Percentiles rank a stretch among this genome's conserved stretches.
These are phyloP conservation scores for Fusarium concolor DNA, from an alignment of 2,329 filamentous ascomycete species.

Conservation along the genomic window DNA sequence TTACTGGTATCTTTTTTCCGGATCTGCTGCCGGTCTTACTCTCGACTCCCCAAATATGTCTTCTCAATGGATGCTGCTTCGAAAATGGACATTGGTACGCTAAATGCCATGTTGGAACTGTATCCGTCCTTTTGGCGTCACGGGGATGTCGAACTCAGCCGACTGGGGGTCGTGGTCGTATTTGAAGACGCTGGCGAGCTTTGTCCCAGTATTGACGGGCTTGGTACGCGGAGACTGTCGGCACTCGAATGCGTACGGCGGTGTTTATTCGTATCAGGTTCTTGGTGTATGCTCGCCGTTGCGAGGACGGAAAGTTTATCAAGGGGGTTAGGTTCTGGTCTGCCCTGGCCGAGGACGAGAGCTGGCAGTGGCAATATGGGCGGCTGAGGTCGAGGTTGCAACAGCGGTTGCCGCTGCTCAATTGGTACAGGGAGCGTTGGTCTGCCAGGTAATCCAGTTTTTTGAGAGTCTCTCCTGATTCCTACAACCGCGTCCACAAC, in stretches of 20 bases:
- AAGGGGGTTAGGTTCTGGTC: conserved; percentile 41
- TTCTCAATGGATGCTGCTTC: conserved; percentile 19
- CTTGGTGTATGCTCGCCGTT: conserved; percentile 51
- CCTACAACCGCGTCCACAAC: conserved; percentile 46
- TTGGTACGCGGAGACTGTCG: conserved; percentile 43
- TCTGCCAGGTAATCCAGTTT: conserved; percentile 6
- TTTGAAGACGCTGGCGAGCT: conserved; percentile 40
- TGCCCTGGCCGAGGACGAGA: conserved; percentile 43
- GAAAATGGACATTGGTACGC: conserved; percentile 1
- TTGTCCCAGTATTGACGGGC: conserved; percentile 36
- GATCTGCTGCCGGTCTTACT: background rate
- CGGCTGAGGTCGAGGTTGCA: conserved; percentile 40
- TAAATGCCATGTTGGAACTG: conserved; percentile 32
- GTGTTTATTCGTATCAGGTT: conserved; percentile 41
- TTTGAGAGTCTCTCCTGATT: conserved; percentile 42
- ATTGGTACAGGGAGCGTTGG: conserved; percentile 25
- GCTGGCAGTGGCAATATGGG: conserved; percentile 38
- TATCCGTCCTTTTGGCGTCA: conserved; percentile 39
- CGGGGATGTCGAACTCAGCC: conserved; percentile 41
- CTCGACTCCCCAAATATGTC: background rate
- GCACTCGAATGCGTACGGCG: conserved; percentile 33
- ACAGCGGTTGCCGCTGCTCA: conserved; percentile 38
- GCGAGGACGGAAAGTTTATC: conserved; percentile 55
- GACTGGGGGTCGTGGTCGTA: conserved; percentile 39
- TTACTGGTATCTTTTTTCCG: background rate